A percentile compares a stretch with the other conserved stretches of the same genome.
phyloP scores from a whole-genome alignment of 2,329 filamentous ascomycete genomes.

The Seiridium unicorne region DNA sequence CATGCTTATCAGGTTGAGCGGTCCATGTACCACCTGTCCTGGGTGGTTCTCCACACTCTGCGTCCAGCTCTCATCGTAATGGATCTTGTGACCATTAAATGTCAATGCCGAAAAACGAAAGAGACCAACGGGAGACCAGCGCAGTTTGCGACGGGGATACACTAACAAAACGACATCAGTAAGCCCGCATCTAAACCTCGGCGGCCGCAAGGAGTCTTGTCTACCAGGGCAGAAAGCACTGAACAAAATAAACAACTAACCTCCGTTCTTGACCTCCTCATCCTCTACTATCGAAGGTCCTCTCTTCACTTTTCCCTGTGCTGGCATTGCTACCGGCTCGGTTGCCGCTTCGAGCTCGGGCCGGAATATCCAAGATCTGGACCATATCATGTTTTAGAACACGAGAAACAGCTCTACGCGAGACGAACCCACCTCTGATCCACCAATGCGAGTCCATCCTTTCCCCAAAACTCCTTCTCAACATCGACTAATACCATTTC shows the following conservation, averaged over 20 bases:
- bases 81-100: conserved; percentile 84
- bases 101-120: conserved; percentile 84
- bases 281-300: conserved; percentile 27
- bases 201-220: too few relatives aligned
- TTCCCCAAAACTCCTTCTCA: conserved; percentile 56
- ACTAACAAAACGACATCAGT: conserved; percentile 8
- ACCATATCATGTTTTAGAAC: background rate
- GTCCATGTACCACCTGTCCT: conserved; percentile 75
- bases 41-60: conserved; percentile 66
- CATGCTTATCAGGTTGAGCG: conserved; percentile 71
- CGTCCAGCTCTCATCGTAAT: conserved; percentile 71
- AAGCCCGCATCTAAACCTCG: too few relatives aligned
- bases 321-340: conserved; percentile 13
- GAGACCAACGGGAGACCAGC: conserved; percentile 51
- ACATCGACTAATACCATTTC: conserved; percentile 66
- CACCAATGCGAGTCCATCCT: conserved; percentile 47
- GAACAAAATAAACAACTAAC: conserved; percentile 11
- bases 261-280: conserved; percentile 5
- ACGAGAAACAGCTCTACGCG: background rate
- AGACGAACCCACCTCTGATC: conserved; percentile 45
- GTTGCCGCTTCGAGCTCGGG: conserved; percentile 27
- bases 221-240: too few relatives aligned
- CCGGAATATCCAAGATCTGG: conserved; percentile 42
- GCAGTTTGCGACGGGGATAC: conserved; percentile 27
- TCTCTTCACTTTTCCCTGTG: conserved; percentile 12